Base-by-base conservation (phyloP, 2,329 filamentous ascomycete species). In the Colletotrichum sp. region DNA sequence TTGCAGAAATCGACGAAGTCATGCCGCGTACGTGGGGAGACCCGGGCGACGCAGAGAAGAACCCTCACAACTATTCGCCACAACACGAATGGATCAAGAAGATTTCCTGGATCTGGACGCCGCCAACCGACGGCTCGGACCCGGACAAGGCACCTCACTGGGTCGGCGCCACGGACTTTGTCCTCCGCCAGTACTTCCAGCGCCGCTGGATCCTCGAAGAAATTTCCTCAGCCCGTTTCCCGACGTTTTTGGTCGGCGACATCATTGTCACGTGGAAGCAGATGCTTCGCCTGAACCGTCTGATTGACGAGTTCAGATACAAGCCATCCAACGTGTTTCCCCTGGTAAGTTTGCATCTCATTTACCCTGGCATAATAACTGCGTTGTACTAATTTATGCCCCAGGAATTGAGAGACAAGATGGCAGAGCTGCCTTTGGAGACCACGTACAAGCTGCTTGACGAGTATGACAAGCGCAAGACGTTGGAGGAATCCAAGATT, bases 161-260 rank as follows among this genome's bases (percentile, higher is more conserved):
- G 44, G 57, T 79, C 5, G 80, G 80, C 76, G 77, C 78, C 71
- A 72, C 78, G 6, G 81, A 82, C 60, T 84, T 85, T 52, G 76
- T 84, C 44, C 78, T 72, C 34, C 79, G 84, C 6, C 79, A 80
- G 3, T 84, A 83, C 60, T 85, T 85, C 69, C 81, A 83, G 34
- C 82, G 84, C 5, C 81, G 80, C 3, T 85, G 84, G 84, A 85
- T 85, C 59, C 78, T 85, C 4, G 84, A 84, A 60, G 84, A 85
- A 72, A 80, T 85, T 52, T 78, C 83, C 44, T 78, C 83, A 76
- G 82, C 82, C 2, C 79, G 82, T 2, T 83, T 85, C 32, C 74
- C 74, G 26, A 76, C 74, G 4, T 76, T 76, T 32, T 77, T 86
- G 6, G 79, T 85, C 30, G 84, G 83, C 36, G 83, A 85, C 70